Percentiles rank a stretch among this genome's conserved stretches.
Conservation (phyloP, 1,139 yeast species). For the Barnettozyma hawaiiensis region DNA sequence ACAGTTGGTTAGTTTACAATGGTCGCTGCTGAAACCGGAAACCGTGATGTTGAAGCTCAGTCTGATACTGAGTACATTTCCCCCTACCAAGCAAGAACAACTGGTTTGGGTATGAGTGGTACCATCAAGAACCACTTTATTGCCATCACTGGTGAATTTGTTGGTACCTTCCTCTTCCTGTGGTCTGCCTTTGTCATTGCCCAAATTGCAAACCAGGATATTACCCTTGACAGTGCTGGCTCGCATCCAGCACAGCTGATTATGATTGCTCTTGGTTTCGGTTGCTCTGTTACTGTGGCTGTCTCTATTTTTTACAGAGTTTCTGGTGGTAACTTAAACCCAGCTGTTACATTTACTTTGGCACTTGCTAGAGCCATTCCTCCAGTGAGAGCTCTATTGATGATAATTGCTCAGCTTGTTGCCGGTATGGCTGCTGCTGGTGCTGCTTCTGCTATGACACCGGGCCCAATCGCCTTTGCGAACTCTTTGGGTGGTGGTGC, state of each 20-base stretch:
- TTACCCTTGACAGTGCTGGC: constrained; percentile 36
- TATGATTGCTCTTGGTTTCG: constrained; percentile 85
- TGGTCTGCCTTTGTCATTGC: constrained; percentile 83
- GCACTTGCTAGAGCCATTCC: constrained; percentile 67
- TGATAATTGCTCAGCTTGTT: constrained; percentile 64
- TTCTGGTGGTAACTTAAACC: constrained; percentile 89
- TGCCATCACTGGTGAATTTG: constrained; percentile 63
- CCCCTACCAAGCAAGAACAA: constrained; percentile 29
- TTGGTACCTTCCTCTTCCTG: constrained; percentile 80
- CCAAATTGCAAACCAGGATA: constrained; percentile 73
- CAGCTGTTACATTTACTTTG: constrained; percentile 77
- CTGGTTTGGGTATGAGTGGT: constrained; percentile 34
- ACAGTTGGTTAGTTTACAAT: constrained; percentile 9
- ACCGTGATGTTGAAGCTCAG: constrained; percentile 18
- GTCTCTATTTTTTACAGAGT: constrained; percentile 72
- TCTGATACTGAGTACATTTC: constrained; percentile 31
- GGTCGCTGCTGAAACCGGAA: constrained; percentile 30
- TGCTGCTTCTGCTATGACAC: constrained; percentile 83
- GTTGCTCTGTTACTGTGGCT: constrained; percentile 75
- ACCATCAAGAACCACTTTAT: constrained; percentile 44
- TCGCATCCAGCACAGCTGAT: constrained; percentile 66
- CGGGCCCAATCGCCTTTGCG: constrained; percentile 70
- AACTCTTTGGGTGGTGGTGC: constrained; percentile 70
- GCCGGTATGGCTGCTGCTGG: constrained; percentile 95
- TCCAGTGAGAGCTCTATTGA: constrained; percentile 62